phyloP scores from a whole-genome alignment of 345 rosid genomes.

The Syzygium oleosum region DNA sequence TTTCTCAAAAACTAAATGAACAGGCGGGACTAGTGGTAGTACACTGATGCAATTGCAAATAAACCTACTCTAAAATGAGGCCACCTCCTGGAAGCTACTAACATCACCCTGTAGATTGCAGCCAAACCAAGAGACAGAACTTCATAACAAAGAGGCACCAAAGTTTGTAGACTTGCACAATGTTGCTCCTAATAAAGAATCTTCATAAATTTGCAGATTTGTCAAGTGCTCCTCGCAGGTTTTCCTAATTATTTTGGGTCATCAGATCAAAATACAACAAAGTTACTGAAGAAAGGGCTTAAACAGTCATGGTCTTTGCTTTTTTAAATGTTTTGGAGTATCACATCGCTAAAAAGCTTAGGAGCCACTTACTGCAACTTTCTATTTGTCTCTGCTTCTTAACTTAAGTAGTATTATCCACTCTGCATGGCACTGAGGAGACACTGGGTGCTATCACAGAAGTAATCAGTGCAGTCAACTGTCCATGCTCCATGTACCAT shows the following conservation, averaged over 20 bases:
- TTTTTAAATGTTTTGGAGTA: not conserved
- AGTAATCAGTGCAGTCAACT: not conserved
- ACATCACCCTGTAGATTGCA: not conserved
- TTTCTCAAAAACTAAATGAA: not conserved
- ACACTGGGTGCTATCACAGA: not conserved
- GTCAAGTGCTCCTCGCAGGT: not conserved
- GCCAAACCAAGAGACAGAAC: not conserved
- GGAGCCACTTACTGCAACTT: not conserved
- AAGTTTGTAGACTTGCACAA: not conserved
- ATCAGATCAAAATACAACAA: not conserved
- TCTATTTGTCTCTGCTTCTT: not conserved
- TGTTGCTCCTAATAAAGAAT: not conserved
- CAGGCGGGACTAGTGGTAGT: not conserved
- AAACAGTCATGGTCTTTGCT: not conserved
- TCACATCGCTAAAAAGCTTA: not conserved
- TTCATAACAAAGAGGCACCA: not conserved
- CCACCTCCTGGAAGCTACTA: not conserved
- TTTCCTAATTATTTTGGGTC: not conserved
- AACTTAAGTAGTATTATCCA: not conserved
- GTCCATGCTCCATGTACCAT: not conserved
- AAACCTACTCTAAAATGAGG: not conserved
- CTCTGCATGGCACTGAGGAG: not conserved
- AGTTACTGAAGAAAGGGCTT: not conserved
- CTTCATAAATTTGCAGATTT: not conserved
- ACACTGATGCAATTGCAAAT: not conserved